Base-by-base conservation (phyloP, 345 rosid species). In the Adansonia digitata region DNA sequence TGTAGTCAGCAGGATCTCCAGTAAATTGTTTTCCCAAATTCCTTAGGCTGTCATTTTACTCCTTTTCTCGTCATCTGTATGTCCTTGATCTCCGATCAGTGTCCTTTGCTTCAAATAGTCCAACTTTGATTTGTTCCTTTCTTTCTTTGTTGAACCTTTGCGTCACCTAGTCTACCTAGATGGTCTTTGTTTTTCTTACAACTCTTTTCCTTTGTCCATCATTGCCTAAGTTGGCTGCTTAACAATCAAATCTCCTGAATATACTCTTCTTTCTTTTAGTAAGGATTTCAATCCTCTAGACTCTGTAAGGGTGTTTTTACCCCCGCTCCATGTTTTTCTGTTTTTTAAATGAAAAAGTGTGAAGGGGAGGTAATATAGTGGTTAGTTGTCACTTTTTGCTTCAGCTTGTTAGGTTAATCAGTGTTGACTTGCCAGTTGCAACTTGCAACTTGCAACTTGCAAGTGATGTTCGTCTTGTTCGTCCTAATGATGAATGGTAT, bases 271-370 rank as follows among this genome's bases (percentile, higher is more conserved):
- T 43, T 55, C 75, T 67, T 79, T 79, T 79, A 34, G 74, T 69
- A 80, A 74, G 75, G 77, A 75, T 65, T 65, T 76, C 46, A 64
- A 81, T 67, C 64, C 73, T 56, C 57, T n/a, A 31, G 76, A 40
- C 73, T 63, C 61, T 68, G 18, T 27, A 37, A 59, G 77, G 74
- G 72, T 75, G 79, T 62, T 72, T 43, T 79, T 82, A 77, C 83
- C 73, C 76, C 85, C 84, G 82, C 72, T 29, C 84, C 89, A 76
- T 71, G 78, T 79, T 81, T 71, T 89, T 84, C 91, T 75, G 81
- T 75, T 86, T 94, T 91, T 94, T 88, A 22, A 69, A 80, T 82
- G 83, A 86, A 87, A 86, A 84, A 82, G 81, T 85, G 91, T 90
- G 84, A 84, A 82, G 82, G 78, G 82, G 78, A 71, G 46, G n/a